phyloP scores from a whole-genome alignment of 352 stramenopile genomes.

The Globisporangium cylindrosporum region DNA sequence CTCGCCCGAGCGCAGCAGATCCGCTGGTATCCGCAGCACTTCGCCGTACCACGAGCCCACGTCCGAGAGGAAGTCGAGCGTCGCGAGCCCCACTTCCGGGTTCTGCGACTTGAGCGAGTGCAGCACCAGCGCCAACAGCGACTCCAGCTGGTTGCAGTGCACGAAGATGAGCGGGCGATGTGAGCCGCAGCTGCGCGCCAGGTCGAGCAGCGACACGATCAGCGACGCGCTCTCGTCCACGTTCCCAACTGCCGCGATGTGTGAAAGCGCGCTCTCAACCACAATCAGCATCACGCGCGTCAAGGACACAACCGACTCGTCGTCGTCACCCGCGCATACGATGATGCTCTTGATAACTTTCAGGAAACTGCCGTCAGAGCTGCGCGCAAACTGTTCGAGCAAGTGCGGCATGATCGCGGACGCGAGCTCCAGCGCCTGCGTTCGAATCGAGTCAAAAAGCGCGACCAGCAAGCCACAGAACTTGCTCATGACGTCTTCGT shows the following conservation, averaged over 20 bases:
- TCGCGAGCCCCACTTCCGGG: constrained; percentile 53
- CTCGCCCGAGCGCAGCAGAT: constrained; percentile 43
- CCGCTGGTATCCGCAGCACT: constrained; percentile 54
- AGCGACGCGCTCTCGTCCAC: constrained; percentile 56
- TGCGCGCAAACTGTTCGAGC: constrained; percentile 60
- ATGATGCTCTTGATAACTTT: constrained; percentile 73
- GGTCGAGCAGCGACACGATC: constrained; percentile 50
- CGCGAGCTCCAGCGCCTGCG: constrained; percentile 57
- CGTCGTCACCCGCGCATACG: constrained; percentile 54
- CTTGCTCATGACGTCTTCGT: constrained; percentile 54
- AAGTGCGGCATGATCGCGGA: constrained; percentile 59
- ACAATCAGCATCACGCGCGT: constrained; percentile 69
- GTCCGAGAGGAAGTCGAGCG: constrained; percentile 61
- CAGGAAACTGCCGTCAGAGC: constrained; percentile 58
- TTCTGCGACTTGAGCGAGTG: constrained; percentile 66
- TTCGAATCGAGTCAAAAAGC: constrained; percentile 61
- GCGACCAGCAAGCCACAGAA: constrained; percentile 56
- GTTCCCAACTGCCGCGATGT: constrained; percentile 43
- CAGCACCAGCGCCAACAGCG: constrained; percentile 50
- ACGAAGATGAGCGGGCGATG: constrained; percentile 63
- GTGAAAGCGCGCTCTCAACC: constrained; percentile 46
- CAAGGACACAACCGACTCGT: constrained; percentile 50
- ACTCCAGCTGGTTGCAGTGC: constrained; percentile 64
- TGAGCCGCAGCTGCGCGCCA: constrained; percentile 53
- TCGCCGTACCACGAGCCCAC: constrained; percentile 70